Base-by-base conservation (phyloP, 2,329 filamentous ascomycete genomes). In the Bipolaris sorokiniana region DNA sequence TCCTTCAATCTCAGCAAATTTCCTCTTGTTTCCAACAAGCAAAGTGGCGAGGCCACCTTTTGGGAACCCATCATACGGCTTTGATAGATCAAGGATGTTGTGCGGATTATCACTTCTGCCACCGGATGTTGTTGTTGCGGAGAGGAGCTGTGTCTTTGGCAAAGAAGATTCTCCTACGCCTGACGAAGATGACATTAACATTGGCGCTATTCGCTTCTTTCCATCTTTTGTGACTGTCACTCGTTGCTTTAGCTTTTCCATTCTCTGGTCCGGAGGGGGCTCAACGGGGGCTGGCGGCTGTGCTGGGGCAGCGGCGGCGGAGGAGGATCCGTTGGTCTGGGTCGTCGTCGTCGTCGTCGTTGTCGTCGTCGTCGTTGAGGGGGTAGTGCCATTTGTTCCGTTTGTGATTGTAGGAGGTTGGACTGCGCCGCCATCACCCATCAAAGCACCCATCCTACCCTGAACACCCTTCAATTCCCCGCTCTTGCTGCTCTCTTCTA, bases 201-300 rank as follows among this genome's bases (percentile, higher is more conserved):
- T 82, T 1, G 95, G 95, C 3, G 92, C 91, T 53, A 99, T 94
- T 52, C 95, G 86, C 79, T 99, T 99, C 79, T 95, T 98, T 28
- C 95, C 95, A 64, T 99, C 94, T 74, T 97, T 98, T 0, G 92
- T 96, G 58, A 97, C 89, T 0, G 94, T 97, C 3, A 98, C 93
- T 50, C 95, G 86, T 61, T 94, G 91, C 77, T 98, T 98, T 62
- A 98, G 78, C 61, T 85, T 84, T 65, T 90, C 87, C 3, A 90
- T 75, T 65, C 86, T 86, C 10, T 83, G 81, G 65, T 89, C 86
- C 10, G 66, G 57, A 31, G 71, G 66, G 37, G 72, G 71, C 48
- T 76, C 68, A 28, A 67, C 56, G n/a, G 65, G 51, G 6, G 48
- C 56, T 9, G 42, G 42, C 13, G 56, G 58, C 34, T 33, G 58